Base-by-base conservation (phyloP, 331 rosid genomes). In the Prunus yedoensis region DNA sequence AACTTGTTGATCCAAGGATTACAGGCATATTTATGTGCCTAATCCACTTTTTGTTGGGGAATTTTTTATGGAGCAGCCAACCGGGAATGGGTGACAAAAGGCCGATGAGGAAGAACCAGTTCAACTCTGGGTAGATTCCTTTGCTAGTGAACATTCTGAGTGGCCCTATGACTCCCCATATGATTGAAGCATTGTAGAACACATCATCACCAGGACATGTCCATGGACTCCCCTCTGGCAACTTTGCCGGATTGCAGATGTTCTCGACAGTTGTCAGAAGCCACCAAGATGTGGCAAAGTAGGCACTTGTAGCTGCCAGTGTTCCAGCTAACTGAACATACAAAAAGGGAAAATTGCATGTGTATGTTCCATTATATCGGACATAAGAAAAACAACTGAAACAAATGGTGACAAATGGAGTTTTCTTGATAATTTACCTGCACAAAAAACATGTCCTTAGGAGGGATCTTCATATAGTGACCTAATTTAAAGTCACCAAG, bases 401-500 rank as follows among this genome's bases (percentile, higher is more conserved):
- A 53, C 59, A 53, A 18, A 35, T 35, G 41, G 41, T 17, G 49
- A 21, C 52, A 47, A 57, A 57, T 20, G 32, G 15, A 47, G 52
- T 47, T 47, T 10, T 47, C 52, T 47, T 47, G 52, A 47, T 75
- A 82, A 12, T n/a, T 47, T 21, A 57, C 88, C 88, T 83, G 90
- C 20, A 76, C 90, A 13, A 81, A 0, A 43, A 84, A 84, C 90
- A 84, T 84, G 51, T 86, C 70, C 76, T 83, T 87, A 4, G 90
- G 90, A 35, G 90, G 90, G 62, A 87, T 79, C 80, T 87, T 87
- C 90, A 87, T 84, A 60, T 84, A 87, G 35, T 87, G 90, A 7
- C 90, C 88, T 82, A 87, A 68, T 65, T 81, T 84, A 73, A 87
- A 84, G 66, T 84, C 90, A 21, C 81, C 28, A 46, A 87, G 79